Base-by-base conservation (phyloP, 2,329 filamentous ascomycete species). In the Trichoderma sp. region DNA sequence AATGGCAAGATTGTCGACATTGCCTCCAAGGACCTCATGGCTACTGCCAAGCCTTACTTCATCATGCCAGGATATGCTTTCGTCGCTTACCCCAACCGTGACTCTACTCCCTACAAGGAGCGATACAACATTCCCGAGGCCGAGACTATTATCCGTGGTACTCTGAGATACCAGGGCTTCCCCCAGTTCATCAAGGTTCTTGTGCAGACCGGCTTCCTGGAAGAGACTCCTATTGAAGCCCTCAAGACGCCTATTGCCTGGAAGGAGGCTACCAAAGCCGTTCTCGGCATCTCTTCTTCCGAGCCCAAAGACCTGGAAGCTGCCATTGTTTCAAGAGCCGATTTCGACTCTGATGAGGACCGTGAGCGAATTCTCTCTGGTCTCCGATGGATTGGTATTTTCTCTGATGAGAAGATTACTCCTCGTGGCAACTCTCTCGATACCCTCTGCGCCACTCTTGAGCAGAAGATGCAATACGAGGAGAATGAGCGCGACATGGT, bases 121-220 rank as follows among this genome's bases (percentile, higher is more conserved):
- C 89, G 92, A 71, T 97, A 97, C 87, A 82, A 88, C 81, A 97
- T 97, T 77, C 94, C 94, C 63, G 95, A 98, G 83, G 93, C 93
- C 16, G 91, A 97, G 81, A 97, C 92, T 63, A 88, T 97, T 75
- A 85, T 97, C 78, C 87, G 93, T 63, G 63, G 63, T 49, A 64
- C 60, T n/a, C 87, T 97, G 43, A 86, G 95, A 73, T 98, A 96
- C 84, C 85, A 88, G 73, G 94, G 95, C 55, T 97, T 97, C 87
- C 94, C 94, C 3, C 88, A 96, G 79, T 95, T 97, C 81, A 88
- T 97, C 83, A 91, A 91, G 78, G 88, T 90, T 30, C 89, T 98
- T 13, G 93, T 97, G 70, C 91, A 97, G 78, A 91, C 94, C 70
- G 94, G 93, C 73, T 97, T 97, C 87, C 87, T 98, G 59, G 87